Conservation (phyloP, 495 filamentous ascomycete species). For the Apodospora peruviana region DNA sequence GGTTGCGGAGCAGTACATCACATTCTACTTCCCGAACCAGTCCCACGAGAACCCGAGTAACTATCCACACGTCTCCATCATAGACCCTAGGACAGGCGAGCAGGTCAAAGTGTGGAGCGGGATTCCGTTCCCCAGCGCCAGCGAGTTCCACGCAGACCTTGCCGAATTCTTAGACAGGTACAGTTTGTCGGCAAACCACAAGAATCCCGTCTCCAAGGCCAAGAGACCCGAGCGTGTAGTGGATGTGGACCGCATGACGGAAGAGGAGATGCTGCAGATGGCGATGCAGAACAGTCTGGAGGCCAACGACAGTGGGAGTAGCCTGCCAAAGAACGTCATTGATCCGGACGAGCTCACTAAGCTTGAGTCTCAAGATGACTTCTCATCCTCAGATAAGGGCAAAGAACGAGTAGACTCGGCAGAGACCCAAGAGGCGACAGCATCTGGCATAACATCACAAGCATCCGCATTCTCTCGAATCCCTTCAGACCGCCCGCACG, state of each 20-base stretch:
- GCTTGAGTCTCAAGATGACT: slow-evolving; percentile 9
- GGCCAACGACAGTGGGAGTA: slow-evolving; percentile 10
- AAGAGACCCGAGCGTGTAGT: slow-evolving; percentile 65
- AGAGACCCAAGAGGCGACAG: slow-evolving; percentile 9
- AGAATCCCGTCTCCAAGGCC: slow-evolving; percentile 83
- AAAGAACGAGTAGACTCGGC: slow-evolving; percentile 52
- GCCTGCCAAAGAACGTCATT: slow-evolving; percentile 28
- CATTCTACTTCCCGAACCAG: slow-evolving; percentile 78
- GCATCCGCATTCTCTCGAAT: slow-evolving; percentile 60
- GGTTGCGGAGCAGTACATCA: slow-evolving; percentile 69
- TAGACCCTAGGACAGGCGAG: slow-evolving; percentile 93
- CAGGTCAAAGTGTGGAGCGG: slow-evolving; percentile 97
- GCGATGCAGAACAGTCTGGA: slow-evolving; percentile 82
- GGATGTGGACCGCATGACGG: slow-evolving; percentile 82
- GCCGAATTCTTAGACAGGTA: slow-evolving; percentile 96
- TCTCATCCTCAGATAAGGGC: slow-evolving; percentile 52
- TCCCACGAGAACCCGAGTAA: slow-evolving; percentile 63
- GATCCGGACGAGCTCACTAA: slow-evolving; percentile 88
- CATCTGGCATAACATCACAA: slow-evolving; percentile 7
- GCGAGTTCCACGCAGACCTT: slow-evolving; percentile 84
- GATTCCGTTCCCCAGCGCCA: slow-evolving; percentile 63
- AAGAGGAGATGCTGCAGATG: slow-evolving; percentile 94
- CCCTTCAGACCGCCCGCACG: slow-evolving; percentile 63
- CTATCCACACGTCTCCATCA: slow-evolving; percentile 92
- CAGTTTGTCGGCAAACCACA: slow-evolving; percentile 76